These are phyloP conservation scores for Metschnikowia amazonensis DNA, from an alignment of 805 yeast genomes.

Conservation along the genomic window DNA sequence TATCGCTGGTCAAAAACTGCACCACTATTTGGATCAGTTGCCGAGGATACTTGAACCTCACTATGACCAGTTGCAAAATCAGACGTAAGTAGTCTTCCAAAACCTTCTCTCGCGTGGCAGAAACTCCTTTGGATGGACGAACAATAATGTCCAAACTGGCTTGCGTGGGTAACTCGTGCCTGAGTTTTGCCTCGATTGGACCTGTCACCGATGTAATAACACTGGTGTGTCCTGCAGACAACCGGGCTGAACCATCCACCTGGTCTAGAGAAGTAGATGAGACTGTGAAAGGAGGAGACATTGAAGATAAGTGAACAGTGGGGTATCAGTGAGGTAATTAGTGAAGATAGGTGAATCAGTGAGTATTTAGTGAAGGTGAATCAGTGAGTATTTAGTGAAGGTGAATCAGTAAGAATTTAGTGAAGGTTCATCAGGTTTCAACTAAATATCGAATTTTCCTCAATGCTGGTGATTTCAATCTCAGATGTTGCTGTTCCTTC, in stretches of 20 bases:
- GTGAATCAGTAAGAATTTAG: too few species aligned
- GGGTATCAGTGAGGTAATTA: too few species aligned
- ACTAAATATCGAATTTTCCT: too few species aligned
- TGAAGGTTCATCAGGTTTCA: too few species aligned
- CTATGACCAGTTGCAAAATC: constrained; percentile 57
- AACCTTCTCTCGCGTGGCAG: constrained; percentile 70
- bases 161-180: constrained; percentile 79
- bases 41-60: constrained; percentile 69
- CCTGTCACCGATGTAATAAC: constrained; percentile 81
- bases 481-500: too few species aligned
- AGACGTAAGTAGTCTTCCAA: constrained; percentile 68
- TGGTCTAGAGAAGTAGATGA: constrained; percentile 39
- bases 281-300: constrained; percentile 16
- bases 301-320: too few species aligned
- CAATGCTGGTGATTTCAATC: too few species aligned
- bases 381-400: too few species aligned
- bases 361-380: too few species aligned
- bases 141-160: constrained; percentile 76
- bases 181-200: constrained; percentile 77
- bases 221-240: constrained; percentile 47
- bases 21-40: constrained; percentile 49
- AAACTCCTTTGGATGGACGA: constrained; percentile 72
- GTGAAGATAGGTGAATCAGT: too few species aligned
- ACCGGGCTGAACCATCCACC: constrained; percentile 79
- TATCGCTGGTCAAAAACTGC: constrained; percentile 35